A percentile compares a stretch with the other conserved stretches of the same genome.
Conservation (phyloP, 306 rosid species). For the Vicia villosa region DNA sequence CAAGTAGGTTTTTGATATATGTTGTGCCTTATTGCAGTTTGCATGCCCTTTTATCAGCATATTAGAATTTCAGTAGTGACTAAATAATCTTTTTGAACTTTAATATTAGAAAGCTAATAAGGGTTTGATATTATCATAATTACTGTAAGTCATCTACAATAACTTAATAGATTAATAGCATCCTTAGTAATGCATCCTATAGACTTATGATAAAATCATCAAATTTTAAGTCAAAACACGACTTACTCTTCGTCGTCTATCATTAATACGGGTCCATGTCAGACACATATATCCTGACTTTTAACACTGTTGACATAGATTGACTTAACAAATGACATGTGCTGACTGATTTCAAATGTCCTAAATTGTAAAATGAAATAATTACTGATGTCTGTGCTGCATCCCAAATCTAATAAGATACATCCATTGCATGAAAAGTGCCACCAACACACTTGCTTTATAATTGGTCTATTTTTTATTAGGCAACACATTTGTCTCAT, state of each 20-base stretch:
- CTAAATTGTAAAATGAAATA: neutral
- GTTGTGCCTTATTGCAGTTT: neutral
- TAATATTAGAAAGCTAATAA: neutral
- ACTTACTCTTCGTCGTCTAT: no score
- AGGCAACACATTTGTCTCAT: neutral
- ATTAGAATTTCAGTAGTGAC: neutral
- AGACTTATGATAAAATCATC: neutral
- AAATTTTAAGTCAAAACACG: no score
- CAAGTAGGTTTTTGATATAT: neutral
- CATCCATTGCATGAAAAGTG: no score
- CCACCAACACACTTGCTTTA: neutral
- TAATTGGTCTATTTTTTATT: neutral
- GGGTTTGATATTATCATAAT: neutral
- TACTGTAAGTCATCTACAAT: neutral
- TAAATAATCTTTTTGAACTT: neutral
- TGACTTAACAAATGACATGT: neutral
- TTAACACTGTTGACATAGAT: neutral
- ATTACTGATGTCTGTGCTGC: neutral
- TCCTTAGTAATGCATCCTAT: neutral
- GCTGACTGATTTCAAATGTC: constrained; percentile 1
- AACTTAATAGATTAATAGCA: neutral
- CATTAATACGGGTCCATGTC: neutral
- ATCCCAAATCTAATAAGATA: constrained; percentile 1
- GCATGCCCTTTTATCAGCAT: neutral
- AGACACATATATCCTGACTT: neutral